Evolutionary conservation across 345 rosid species (phyloP), one percentile per base, ranked within the genome.

Genomic region (Camelina hispida): DNA sequence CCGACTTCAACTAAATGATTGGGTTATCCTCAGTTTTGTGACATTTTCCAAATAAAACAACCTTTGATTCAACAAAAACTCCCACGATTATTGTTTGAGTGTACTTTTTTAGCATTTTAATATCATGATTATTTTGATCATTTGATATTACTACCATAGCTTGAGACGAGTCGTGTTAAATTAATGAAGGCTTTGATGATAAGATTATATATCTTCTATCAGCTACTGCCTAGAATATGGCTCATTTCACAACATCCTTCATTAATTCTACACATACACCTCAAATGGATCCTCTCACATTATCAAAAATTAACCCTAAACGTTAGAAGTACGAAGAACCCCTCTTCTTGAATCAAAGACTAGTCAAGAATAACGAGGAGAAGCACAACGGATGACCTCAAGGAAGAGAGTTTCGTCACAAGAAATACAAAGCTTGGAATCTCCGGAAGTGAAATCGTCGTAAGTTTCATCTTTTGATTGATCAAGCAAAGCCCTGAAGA

Each of bases 361-460:
- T 61, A 9, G 5, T 71, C 13, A 64, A 17, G 61, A 71, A 6
- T 35, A 46, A 71, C 68, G 72, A 53, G 68, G 48, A 58, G 77
- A 66, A 40, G 76, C 68, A 3, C 85, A 83, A 7, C 86, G 87
- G 35, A 91, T 75, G 17, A 88, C 83, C 54, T 88, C 87, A 9
- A 89, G 86, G 46, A 94, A 94, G 30, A 86, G 76, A 78, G 51
- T 76, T 77, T 91, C 96, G 3, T 91, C 91, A 32, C 97, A 94
- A 40, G 91, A 88, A 60, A 90, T 90, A 76, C 93, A 84, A 61
- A 90, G 88, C 77, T 85, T 91, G n/a, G 95, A 83, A 34, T 72
- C 77, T 42, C 73, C 81, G 43, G 84, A 81, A 2, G 84, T 62
- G 62, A 77, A 79, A 80, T 87, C 89, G 18, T 85, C 96, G 62